Conservation (phyloP, 352 stramenopile genomes). For the Globisporangium splendens region DNA sequence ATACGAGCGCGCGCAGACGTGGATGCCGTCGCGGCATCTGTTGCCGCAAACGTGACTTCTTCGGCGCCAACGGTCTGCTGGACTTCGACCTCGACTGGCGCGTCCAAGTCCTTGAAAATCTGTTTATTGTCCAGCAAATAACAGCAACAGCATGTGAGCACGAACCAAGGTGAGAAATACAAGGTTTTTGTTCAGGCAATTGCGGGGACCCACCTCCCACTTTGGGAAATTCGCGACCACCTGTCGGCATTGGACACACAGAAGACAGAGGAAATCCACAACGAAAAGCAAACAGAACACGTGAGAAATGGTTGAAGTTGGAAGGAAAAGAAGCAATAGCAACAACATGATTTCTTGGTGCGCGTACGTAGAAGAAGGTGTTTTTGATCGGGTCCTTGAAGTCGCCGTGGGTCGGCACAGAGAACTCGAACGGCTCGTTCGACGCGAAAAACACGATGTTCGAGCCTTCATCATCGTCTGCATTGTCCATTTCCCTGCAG, state of each 20-base stretch:
- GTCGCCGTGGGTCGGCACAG: conserved; percentile 40
- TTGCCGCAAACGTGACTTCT: conserved; percentile 43
- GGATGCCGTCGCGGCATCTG: conserved; percentile 1
- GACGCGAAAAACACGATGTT: conserved; percentile 84
- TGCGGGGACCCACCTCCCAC: conserved; percentile 9
- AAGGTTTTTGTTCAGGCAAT: no score
- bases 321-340: not conserved
- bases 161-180: no score
- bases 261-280: not conserved
- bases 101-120: conserved; percentile 61
- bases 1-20: conserved; percentile 25
- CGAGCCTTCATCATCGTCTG: conserved; percentile 27
- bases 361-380: conserved; percentile 59
- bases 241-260: not conserved
- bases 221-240: conserved; percentile 11
- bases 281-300: not conserved
- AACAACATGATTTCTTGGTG: not conserved
- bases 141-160: conserved; percentile 48
- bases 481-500: conserved; percentile 44
- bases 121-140: conserved; percentile 10
- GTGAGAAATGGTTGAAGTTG: not conserved
- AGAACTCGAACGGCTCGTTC: conserved; percentile 61
- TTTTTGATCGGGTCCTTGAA: conserved; percentile 41
- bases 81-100: conserved; percentile 37
- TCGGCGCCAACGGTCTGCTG: conserved; percentile 47